Conservation (phyloP, 768 basidiomycete species). For the Tulasnella sp. region DNA sequence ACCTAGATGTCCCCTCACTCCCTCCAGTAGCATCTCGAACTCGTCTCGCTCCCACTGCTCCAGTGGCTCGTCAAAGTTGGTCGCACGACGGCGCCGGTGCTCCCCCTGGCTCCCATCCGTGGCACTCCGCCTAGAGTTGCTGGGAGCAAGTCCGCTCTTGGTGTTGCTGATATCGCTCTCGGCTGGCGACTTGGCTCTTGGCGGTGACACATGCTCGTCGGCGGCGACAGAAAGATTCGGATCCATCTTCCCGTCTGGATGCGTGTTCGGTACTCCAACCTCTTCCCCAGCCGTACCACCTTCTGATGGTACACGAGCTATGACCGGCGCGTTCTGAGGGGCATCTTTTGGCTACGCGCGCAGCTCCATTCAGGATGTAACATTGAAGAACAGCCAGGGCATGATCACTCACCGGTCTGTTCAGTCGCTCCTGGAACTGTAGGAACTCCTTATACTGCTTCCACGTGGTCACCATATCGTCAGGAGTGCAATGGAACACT, state of each 20-base stretch:
- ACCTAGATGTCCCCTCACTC: constrained; percentile 84
- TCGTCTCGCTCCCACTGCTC: constrained; percentile 75
- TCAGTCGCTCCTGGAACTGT: constrained; percentile 60
- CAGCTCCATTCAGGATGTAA: constrained; percentile 13
- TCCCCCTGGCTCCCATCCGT: not conserved
- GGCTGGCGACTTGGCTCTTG: not conserved
- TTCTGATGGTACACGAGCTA: constrained; percentile 51
- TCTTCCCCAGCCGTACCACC: constrained; percentile 23
- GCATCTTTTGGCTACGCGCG: constrained; percentile 27
- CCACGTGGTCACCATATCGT: constrained; percentile 90
- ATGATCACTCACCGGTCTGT: constrained; percentile 46
- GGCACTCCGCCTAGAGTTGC: not conserved
- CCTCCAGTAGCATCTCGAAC: constrained; percentile 73
- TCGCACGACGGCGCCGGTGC: constrained; percentile 3
- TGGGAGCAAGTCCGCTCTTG: not conserved
- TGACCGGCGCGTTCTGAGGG: constrained; percentile 23
- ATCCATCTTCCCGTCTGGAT: constrained; percentile 10
- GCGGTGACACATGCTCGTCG: not conserved
- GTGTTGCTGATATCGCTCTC: not conserved
- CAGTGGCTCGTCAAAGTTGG: constrained; percentile 47
- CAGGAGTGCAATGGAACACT: constrained; percentile 88
- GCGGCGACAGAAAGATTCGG: constrained; percentile 1
- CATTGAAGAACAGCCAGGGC: constrained; percentile 14
- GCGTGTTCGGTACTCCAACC: not conserved
- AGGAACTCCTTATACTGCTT: constrained; percentile 88